Evolutionary conservation across 495 filamentous ascomycete genomes (phyloP).

Genomic region (Aspergillus sclerotiicarbonarius): DNA sequence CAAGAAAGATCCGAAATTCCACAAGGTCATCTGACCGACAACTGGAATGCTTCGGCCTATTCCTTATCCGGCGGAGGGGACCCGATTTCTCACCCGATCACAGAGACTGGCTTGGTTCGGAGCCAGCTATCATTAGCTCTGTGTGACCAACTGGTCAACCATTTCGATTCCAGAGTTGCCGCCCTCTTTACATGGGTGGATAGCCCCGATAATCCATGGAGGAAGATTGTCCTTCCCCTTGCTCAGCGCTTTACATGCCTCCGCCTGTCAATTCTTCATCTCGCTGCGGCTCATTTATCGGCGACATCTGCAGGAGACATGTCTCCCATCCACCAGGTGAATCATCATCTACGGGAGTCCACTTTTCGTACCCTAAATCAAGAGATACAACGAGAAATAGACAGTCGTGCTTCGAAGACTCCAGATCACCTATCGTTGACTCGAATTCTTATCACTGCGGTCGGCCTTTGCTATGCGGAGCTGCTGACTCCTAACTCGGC

Average conservation of each 20-base stretch:
- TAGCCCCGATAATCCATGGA: constrained; percentile 21
- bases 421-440: constrained; percentile 4
- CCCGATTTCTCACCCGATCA: background rate
- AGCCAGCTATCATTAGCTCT: constrained; percentile 7
- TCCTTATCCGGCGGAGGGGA: background rate
- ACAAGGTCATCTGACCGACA: background rate
- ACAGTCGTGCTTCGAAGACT: background rate
- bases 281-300: constrained; percentile 22
- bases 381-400: constrained; percentile 11
- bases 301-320: constrained; percentile 9
- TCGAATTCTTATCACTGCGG: constrained; percentile 15
- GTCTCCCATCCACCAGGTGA: background rate
- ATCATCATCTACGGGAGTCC: constrained; percentile 13
- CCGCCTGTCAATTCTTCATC: constrained; percentile 16
- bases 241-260: constrained; percentile 12
- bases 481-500: constrained; percentile 17
- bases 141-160: constrained; percentile 13
- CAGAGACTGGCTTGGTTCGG: background rate
- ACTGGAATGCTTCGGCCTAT: constrained; percentile 1
- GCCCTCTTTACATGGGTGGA: constrained; percentile 22
- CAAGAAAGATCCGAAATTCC: background rate
- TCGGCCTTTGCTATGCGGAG: constrained; percentile 21
- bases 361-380: constrained; percentile 12
- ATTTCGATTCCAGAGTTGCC: constrained; percentile 19
- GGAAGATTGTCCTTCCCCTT: constrained; percentile 10